Base-by-base conservation (phyloP, 345 rosid genomes). In the Crucihimalaya himalaica region DNA sequence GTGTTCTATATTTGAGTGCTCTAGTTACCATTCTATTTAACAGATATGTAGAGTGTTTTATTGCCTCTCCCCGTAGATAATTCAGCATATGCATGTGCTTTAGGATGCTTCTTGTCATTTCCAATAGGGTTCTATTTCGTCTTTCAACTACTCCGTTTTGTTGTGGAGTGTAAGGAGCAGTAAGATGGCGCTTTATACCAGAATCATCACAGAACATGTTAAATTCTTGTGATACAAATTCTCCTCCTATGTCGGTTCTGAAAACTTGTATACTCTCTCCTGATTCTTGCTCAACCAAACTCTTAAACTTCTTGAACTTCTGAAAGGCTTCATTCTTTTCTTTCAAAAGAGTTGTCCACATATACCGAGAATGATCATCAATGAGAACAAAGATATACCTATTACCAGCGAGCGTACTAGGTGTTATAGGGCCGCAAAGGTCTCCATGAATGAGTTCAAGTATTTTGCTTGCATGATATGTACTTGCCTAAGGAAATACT, bases 381-480 rank as follows among this genome's bases (percentile, higher is more conserved):
- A n/a, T n/a, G n/a, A n/a, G n/a, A n/a, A n/a, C n/a, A n/a, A n/a
- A n/a, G n/a, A n/a, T n/a, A n/a, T n/a, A n/a, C n/a, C n/a, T n/a
- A n/a, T n/a, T n/a, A n/a, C n/a, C n/a, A n/a, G n/a, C n/a, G n/a
- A n/a, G n/a, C n/a, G n/a, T n/a, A n/a, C n/a, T n/a, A n/a, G n/a
- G n/a, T n/a, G n/a, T n/a, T n/a, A n/a, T n/a, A n/a, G n/a, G n/a
- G n/a, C n/a, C n/a, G n/a, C n/a, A n/a, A n/a, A n/a, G n/a, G n/a
- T n/a, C n/a, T n/a, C n/a, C n/a, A n/a, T n/a, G n/a, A n/a, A n/a
- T 0, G 10, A 1, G 0, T 18, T 32, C 8, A 57, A 57, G 0
- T 57, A 42, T 8, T 16, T 42, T 10, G 12, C 35, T 27, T 54
- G 35, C n/a, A n/a, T n/a, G n/a, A n/a, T n/a, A n/a, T n/a, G n/a